Conservation (phyloP, 2,329 filamentous ascomycete species). For the Talaromyces piceae region DNA sequence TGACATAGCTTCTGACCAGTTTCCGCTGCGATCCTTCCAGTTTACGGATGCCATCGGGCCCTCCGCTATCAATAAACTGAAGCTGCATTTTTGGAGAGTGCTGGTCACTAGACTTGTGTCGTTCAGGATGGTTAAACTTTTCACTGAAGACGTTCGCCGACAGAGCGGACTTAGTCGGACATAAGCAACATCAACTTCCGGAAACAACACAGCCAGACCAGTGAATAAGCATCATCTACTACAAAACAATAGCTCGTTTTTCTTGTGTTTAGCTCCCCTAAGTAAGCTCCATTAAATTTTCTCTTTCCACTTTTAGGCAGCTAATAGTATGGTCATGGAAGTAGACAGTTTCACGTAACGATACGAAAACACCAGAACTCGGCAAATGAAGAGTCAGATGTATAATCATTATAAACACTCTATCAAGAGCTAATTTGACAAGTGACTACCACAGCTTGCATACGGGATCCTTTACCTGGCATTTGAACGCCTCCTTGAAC, state of each 20-base stretch:
- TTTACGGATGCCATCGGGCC: background rate
- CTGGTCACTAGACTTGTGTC: background rate
- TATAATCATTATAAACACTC: background rate
- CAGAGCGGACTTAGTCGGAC: background rate
- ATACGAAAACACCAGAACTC: background rate
- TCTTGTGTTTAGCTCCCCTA: too few species aligned
- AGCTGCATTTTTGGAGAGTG: background rate
- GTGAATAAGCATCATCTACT: too few species aligned
- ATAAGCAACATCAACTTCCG: background rate
- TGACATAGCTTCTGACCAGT: background rate
- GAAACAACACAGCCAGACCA: too few species aligned
- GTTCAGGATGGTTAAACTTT: background rate
- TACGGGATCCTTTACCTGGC: constrained; percentile 56
- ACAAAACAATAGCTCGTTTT: too few species aligned
- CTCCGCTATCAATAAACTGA: background rate
- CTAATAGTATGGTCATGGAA: too few species aligned
- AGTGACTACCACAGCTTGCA: constrained; percentile 60
- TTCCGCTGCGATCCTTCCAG: background rate
- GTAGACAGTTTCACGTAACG: too few species aligned
- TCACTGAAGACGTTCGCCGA: background rate
- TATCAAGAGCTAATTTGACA: background rate
- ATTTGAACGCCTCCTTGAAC: constrained; percentile 62
- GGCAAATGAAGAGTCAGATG: background rate
- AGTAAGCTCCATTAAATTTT: too few species aligned
- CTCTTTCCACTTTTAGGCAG: too few species aligned